Percentiles rank a stretch among this genome's conserved stretches.
These are phyloP conservation scores for Chenopodium album DNA, from an alignment of 148 eudicot genomes.

Conservation along the genomic window DNA sequence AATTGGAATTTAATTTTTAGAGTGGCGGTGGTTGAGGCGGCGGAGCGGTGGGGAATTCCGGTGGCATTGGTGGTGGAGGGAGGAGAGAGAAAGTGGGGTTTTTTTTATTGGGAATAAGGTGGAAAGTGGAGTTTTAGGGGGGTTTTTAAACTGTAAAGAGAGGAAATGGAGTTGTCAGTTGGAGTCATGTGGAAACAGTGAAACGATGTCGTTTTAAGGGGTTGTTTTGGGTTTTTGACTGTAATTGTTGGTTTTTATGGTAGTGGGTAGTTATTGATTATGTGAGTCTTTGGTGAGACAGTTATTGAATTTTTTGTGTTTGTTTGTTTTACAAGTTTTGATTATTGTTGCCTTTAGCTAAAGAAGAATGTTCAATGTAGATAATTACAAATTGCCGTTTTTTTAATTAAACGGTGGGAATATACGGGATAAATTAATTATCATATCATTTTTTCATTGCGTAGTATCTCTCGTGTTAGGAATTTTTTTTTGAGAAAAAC, in stretches of 20 bases:
- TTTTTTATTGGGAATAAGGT: not conserved
- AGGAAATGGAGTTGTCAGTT: slow-evolving; percentile 25
- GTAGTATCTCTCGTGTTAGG: no score
- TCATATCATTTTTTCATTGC: no score
- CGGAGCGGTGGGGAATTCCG: slow-evolving; percentile 20
- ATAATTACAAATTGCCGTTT: no score
- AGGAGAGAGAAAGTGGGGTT: not conserved
- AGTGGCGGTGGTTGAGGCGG: slow-evolving; percentile 12
- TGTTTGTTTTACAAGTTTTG: not conserved
- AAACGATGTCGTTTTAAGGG: slow-evolving; percentile 10
- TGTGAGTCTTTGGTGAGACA: slow-evolving; percentile 10
- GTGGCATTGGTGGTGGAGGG: slow-evolving; percentile 28
- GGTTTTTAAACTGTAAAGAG: slow-evolving; percentile 22
- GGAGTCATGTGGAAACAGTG: slow-evolving; percentile 6
- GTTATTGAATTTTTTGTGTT: not conserved
- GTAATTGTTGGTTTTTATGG: not conserved
- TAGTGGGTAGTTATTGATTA: not conserved
- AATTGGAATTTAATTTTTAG: no score
- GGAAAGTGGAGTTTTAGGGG: not conserved
- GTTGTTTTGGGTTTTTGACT: not conserved
- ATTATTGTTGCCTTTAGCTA: no score
- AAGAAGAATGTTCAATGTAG: no score
- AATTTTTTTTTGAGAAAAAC: no score
- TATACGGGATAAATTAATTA: no score
- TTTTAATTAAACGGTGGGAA: no score